Conservation (phyloP, 2,329 filamentous ascomycete genomes). For the Curvularia verruculosa region DNA sequence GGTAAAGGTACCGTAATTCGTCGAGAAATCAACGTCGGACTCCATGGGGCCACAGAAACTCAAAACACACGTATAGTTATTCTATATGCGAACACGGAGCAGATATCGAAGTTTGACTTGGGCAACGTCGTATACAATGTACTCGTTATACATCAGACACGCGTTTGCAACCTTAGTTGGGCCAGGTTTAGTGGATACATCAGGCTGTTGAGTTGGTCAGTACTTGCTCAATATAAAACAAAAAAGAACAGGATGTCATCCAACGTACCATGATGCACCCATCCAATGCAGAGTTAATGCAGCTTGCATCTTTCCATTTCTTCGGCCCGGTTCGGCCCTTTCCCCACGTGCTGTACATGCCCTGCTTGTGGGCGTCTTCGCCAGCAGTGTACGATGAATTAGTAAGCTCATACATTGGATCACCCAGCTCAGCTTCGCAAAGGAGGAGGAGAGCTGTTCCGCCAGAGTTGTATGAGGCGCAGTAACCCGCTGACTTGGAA, state of each 20-base stretch:
- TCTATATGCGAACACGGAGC: constrained; percentile 59
- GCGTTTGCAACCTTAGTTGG: constrained; percentile 56
- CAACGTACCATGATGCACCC: constrained; percentile 72
- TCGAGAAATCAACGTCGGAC: background rate
- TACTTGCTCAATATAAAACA: background rate
- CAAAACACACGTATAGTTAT: background rate
- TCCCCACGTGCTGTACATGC: constrained; percentile 72
- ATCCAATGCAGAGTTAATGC: constrained; percentile 67
- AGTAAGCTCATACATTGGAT: constrained; percentile 71
- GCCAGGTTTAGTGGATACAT: constrained; percentile 51
- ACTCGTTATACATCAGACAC: constrained; percentile 72
- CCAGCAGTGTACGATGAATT: constrained; percentile 67
- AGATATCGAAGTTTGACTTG: constrained; percentile 75
- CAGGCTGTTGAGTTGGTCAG: constrained; percentile 30
- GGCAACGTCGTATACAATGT: constrained; percentile 71
- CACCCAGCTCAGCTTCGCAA: constrained; percentile 82
- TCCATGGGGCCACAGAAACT: background rate
- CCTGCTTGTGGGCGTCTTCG: constrained; percentile 64
- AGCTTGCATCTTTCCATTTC: constrained; percentile 76
- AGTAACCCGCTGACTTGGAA: constrained; percentile 83
- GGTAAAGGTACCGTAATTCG: background rate
- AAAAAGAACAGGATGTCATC: background rate
- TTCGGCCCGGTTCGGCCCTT: constrained; percentile 68
- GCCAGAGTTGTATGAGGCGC: constrained; percentile 65
- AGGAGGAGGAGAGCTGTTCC: constrained; percentile 76